A percentile compares a stretch with the other conserved stretches of the same genome.
These are phyloP conservation scores for Corymbia maculata DNA, from an alignment of 345 rosid species.

Conservation along the genomic window DNA sequence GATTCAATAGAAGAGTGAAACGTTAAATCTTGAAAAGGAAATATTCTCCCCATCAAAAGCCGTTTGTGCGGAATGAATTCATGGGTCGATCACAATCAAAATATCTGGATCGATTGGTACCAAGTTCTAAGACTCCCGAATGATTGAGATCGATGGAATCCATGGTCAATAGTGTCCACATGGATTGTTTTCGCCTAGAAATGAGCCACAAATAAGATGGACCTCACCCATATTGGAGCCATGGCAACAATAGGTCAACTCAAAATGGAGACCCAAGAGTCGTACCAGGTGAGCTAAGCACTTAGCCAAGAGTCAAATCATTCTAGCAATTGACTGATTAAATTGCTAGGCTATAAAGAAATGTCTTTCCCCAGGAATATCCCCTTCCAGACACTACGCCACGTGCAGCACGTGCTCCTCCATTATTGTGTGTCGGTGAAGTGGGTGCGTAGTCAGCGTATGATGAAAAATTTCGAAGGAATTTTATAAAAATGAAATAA, in stretches of 20 bases:
- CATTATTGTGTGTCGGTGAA: neutral
- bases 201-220: neutral
- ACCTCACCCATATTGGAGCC: neutral
- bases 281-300: neutral
- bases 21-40: neutral
- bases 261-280: neutral
- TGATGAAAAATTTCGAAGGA: accelerated
- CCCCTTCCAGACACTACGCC: neutral
- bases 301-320: neutral
- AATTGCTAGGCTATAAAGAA: neutral
- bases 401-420: neutral
- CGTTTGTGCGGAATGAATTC: neutral
- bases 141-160: neutral
- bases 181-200: neutral
- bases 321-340: neutral
- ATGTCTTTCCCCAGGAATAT: neutral
- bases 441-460: accelerated
- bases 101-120: accelerated
- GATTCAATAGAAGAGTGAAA: neutral
- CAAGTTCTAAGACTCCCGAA: neutral
- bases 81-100: neutral
- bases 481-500: neutral
- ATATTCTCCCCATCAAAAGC: neutral
- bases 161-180: neutral
- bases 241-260: neutral